Percentiles rank a stretch among this genome's conserved stretches.
phyloP scores from a whole-genome alignment of 2,329 filamentous ascomycete species.

The Clarireedia hainanense region DNA sequence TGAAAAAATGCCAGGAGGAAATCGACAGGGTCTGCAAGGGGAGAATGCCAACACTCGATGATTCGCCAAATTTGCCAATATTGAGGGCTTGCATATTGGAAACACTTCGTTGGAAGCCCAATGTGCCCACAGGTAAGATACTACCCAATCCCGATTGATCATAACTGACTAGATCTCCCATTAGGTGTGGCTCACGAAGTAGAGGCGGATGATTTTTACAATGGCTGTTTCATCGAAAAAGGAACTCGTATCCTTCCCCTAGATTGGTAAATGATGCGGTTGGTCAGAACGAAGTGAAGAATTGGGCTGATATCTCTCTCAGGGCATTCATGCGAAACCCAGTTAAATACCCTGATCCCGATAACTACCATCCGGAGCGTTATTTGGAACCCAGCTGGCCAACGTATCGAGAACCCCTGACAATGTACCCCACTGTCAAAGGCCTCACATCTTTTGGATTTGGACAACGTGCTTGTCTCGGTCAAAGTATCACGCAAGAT shows the following conservation, averaged over 20 bases:
- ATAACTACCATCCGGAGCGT: constrained; percentile 38
- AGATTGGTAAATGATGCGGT: neutral
- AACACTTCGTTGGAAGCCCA: constrained; percentile 36
- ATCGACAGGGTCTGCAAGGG: constrained; percentile 41
- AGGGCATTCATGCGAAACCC: constrained; percentile 27
- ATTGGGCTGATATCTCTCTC: constrained; percentile 32
- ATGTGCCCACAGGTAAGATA: constrained; percentile 32
- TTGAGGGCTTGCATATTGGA: constrained; percentile 41
- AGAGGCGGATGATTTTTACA: constrained; percentile 45
- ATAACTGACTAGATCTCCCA: neutral
- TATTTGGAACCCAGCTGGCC: constrained; percentile 32
- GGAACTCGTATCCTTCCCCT: constrained; percentile 31
- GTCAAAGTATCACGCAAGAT: constrained; percentile 40
- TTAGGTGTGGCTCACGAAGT: constrained; percentile 44
- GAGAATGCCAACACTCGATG: constrained; percentile 39
- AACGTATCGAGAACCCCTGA: constrained; percentile 37
- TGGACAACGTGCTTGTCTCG: constrained; percentile 43
- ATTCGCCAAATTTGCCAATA: constrained; percentile 36
- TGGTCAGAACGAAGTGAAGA: too few species aligned
- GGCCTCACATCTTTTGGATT: constrained; percentile 45
- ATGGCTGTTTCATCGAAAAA: constrained; percentile 10
- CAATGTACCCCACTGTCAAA: constrained; percentile 49
- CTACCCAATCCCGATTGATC: neutral
- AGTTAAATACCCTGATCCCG: constrained; percentile 34
- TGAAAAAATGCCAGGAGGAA: constrained; percentile 27